Conservation (phyloP, 2,329 filamentous ascomycete species). For the Drechslera avenae region DNA sequence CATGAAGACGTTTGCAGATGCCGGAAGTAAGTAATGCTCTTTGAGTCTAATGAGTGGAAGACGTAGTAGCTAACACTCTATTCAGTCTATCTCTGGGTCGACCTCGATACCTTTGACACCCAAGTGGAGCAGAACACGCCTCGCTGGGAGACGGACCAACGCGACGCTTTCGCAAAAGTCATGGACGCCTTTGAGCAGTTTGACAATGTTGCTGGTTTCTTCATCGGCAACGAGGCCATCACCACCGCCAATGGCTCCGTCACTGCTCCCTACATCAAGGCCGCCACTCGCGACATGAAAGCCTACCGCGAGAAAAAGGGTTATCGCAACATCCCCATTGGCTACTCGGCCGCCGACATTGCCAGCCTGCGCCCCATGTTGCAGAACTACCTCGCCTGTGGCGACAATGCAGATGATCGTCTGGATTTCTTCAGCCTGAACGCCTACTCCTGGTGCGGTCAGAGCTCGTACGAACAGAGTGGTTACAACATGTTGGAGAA, state of each 20-base stretch:
- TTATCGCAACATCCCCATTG: constrained; percentile 81
- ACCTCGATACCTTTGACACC: constrained; percentile 73
- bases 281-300: constrained; percentile 81
- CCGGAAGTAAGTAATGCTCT: constrained; percentile 41
- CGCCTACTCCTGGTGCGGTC: constrained; percentile 70
- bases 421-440: constrained; percentile 87
- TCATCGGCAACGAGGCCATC: constrained; percentile 83
- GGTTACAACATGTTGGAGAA: constrained; percentile 73
- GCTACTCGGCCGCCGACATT: constrained; percentile 88
- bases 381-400: constrained; percentile 79
- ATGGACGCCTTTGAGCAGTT: constrained; percentile 79
- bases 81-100: constrained; percentile 83
- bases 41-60: neutral
- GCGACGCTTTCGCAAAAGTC: constrained; percentile 69
- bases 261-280: constrained; percentile 82
- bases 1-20: constrained; percentile 79
- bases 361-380: constrained; percentile 68
- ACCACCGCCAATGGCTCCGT: constrained; percentile 61
- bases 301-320: constrained; percentile 74
- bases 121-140: constrained; percentile 69
- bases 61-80: neutral
- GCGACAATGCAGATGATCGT: constrained; percentile 66
- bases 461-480: constrained; percentile 60
- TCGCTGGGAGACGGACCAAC: constrained; percentile 75
- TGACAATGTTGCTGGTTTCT: constrained; percentile 76